Evolutionary conservation across 176 grass and related monocot species (phyloP), one percentile per base, ranked within the genome.

Genomic region (Lolium perenne): DNA sequence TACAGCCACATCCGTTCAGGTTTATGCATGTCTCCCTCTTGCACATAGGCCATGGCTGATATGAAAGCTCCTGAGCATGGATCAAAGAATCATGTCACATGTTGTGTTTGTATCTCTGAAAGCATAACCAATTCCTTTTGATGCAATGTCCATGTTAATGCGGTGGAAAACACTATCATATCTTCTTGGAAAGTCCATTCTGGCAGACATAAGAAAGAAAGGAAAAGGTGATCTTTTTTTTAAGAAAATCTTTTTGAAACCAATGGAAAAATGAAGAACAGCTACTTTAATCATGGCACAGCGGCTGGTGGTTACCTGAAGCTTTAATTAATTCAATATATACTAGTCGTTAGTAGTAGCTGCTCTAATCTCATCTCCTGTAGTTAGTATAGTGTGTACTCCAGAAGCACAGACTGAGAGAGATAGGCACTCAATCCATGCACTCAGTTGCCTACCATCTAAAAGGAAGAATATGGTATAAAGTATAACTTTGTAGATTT

Each of bases 211-310:
- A 66, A 65, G 23, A 29, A 32, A 15, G 17, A 75, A 54, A 66
- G 29, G 64, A 61, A 63, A 88, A 73, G 77, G 32, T 65, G 47
- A 47, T n/a, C 23, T 89, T 79, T 84, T 89, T 75, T 21, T 50
- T 41, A 2, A 2, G 79, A 62, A 22, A 22, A 43, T 20, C 15
- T 72, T 62, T 61, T 15, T 49, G n/a, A 20, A 25, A 51, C 45
- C 64, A 61, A 15, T 32, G 48, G 18, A 20, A 81, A 68, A 15
- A 87, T 56, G 54, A 54, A 67, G 61, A 48, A 64, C 25, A 75
- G 57, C 58, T 73, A 32, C 82, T 81, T 81, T 81, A 85, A 85
- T 85, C 57, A 85, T 67, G 22, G 38, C 49, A 60, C 64, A 38
- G 43, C 70, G 25, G 71, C 26, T 72, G 62, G 78, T 81, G 60